A percentile compares a stretch with the other conserved stretches of the same genome.
Evolutionary conservation across 2,329 filamentous ascomycete species (phyloP).

Genomic region (Microthyrium microscopicum): DNA sequence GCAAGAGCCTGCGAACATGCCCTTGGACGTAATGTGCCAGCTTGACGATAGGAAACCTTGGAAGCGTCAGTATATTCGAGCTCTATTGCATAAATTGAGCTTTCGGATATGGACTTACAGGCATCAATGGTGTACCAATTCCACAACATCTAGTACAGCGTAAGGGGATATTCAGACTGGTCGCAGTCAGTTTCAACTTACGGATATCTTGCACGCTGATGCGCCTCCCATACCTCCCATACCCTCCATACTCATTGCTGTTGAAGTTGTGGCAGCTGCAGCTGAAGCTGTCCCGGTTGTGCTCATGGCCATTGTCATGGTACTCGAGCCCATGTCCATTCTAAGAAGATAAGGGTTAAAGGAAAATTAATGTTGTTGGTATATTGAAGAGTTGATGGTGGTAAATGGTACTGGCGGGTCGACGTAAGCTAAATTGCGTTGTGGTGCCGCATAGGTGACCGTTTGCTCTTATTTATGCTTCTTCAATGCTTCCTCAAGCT

Average conservation of each 20-base stretch:
- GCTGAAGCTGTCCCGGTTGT: not conserved
- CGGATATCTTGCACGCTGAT: conserved; percentile 23
- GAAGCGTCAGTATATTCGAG: not conserved
- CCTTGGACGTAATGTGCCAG: conserved; percentile 56
- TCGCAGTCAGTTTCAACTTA: conserved; percentile 9
- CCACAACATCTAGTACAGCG: conserved; percentile 40
- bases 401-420: too few relatives aligned
- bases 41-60: conserved; percentile 45
- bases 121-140: conserved; percentile 7
- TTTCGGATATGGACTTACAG: conserved; percentile 14
- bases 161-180: conserved; percentile 9
- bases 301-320: conserved; percentile 3
- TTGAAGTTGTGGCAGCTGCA: not conserved
- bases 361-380: too few relatives aligned
- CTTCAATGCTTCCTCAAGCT: too few relatives aligned
- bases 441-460: too few relatives aligned
- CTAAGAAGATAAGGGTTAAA: too few relatives aligned
- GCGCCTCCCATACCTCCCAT: conserved; percentile 11
- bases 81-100: not conserved
- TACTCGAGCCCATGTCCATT: conserved; percentile 5
- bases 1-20: conserved; percentile 65
- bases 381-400: too few relatives aligned
- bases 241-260: conserved; percentile 9
- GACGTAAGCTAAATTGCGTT: too few relatives aligned
- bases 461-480: too few relatives aligned